These are phyloP conservation scores for Eleusine coracana DNA, from an alignment of 176 grass and related monocot species.

Conservation along the genomic window DNA sequence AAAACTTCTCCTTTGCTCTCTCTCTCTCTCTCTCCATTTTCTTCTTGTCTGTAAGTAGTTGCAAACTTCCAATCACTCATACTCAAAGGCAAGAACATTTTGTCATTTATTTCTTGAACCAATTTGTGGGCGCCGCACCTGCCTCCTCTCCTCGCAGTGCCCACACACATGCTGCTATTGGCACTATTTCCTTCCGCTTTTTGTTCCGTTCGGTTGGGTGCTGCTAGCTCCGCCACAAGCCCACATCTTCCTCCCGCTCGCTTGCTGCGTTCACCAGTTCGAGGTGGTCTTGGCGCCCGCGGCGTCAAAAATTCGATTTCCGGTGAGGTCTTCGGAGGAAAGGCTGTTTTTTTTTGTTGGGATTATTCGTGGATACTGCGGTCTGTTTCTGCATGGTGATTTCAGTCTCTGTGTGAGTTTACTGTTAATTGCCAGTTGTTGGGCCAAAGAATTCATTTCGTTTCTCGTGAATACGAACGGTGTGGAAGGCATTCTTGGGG, in stretches of 20 bases:
- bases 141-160: conserved; percentile 24
- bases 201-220: conserved; percentile 17
- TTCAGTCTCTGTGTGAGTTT: neutral
- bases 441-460: conserved; percentile 15
- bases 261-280: conserved; percentile 20
- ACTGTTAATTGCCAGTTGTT: conserved; percentile 14
- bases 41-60: conserved; percentile 17
- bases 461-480: conserved; percentile 1
- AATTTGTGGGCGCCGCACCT: conserved; percentile 39
- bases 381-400: neutral
- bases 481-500: neutral
- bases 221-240: conserved; percentile 6
- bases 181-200: conserved; percentile 14
- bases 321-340: conserved; percentile 18
- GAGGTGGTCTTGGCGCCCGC: conserved; percentile 4
- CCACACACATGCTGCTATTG: conserved; percentile 35
- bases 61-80: conserved; percentile 28
- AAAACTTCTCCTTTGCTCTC: conserved; percentile 12
- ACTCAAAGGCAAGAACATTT: conserved; percentile 16
- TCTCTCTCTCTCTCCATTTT: neutral
- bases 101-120: conserved; percentile 30
- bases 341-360: conserved; percentile 23
- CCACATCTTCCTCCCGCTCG: neutral
- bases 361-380: conserved; percentile 8
- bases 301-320: conserved; percentile 37